Percentiles rank a stretch among this genome's conserved stretches.
phyloP scores from a whole-genome alignment of 2,329 filamentous ascomycete genomes.

The Ciborinia camelliae region DNA sequence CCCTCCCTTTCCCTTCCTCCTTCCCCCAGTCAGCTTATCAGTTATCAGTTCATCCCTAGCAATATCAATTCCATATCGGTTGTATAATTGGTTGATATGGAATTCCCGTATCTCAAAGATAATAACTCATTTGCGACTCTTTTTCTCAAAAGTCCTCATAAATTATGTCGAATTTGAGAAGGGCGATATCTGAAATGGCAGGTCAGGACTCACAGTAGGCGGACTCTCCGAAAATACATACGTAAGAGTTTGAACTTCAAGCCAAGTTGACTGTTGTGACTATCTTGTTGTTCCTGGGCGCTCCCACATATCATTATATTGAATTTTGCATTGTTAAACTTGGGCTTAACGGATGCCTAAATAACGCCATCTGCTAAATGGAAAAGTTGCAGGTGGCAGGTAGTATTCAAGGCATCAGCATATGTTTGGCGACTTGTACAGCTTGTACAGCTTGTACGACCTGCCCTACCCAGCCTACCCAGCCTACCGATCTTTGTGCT shows the following conservation, averaged over 20 bases:
- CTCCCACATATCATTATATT: not conserved
- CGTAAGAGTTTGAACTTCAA: not conserved
- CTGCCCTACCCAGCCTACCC: not conserved
- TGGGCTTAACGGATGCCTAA: conserved; percentile 15
- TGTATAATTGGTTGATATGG: not conserved
- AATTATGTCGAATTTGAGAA: not conserved
- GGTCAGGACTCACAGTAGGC: conserved; percentile 3
- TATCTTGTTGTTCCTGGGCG: not conserved
- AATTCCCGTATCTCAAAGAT: not conserved
- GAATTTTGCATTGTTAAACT: not conserved
- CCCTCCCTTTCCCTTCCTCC: too few species aligned
- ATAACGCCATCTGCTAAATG: not conserved
- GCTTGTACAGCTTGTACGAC: not conserved
- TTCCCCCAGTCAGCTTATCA: conserved; percentile 10
- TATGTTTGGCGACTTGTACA: not conserved
- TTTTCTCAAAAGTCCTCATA: too few species aligned
- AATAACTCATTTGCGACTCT: not conserved
- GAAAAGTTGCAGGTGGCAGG: not conserved
- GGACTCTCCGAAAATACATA: not conserved
- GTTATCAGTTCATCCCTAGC: not conserved
- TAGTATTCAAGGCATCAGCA: conserved; percentile 18
- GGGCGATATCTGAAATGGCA: not conserved
- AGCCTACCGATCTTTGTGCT: not conserved
- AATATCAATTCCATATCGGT: not conserved
- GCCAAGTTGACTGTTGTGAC: not conserved